phyloP scores from a whole-genome alignment of 2,329 filamentous ascomycete species.

The Leptosphaerulina australis region DNA sequence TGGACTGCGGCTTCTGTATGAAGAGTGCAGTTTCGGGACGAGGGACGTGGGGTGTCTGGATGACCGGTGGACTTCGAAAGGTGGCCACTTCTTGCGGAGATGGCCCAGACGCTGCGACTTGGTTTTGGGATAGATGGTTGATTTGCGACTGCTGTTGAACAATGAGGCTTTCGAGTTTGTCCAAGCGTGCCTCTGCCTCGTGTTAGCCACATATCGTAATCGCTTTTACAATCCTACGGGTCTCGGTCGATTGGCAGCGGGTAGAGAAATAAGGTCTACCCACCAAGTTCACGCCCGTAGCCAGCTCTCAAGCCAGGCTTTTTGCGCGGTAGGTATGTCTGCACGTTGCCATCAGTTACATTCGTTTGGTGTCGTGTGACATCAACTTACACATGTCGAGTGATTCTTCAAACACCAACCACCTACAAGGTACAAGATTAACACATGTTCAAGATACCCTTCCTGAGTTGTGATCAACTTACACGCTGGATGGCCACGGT shows the following conservation, averaged over 20 bases:
- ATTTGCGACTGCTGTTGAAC: constrained; percentile 55
- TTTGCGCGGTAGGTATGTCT: constrained; percentile 70
- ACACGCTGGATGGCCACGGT: constrained; percentile 76
- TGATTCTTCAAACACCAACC: constrained; percentile 73
- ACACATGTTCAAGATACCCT: not conserved
- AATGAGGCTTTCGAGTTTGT: constrained; percentile 55
- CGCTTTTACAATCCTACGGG: not conserved
- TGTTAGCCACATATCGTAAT: constrained; percentile 25
- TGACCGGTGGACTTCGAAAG: constrained; percentile 45
- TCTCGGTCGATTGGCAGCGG: constrained; percentile 14
- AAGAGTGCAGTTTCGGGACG: constrained; percentile 55
- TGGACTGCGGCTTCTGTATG: constrained; percentile 51
- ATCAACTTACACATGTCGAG: constrained; percentile 59
- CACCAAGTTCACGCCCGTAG: constrained; percentile 63
- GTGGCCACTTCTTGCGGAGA: constrained; percentile 42
- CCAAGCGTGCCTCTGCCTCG: constrained; percentile 25
- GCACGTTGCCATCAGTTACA: constrained; percentile 7
- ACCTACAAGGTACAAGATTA: constrained; percentile 13
- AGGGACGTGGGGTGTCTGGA: constrained; percentile 51
- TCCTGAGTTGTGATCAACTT: not conserved
- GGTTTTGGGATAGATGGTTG: constrained; percentile 49
- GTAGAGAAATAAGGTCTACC: not conserved
- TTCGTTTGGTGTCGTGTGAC: constrained; percentile 1
- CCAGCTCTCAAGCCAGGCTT: constrained; percentile 68
- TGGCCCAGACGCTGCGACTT: constrained; percentile 29